These are phyloP conservation scores for Halophytophthora polymorphica DNA, from an alignment of 352 stramenopile species.

Conservation along the genomic window DNA sequence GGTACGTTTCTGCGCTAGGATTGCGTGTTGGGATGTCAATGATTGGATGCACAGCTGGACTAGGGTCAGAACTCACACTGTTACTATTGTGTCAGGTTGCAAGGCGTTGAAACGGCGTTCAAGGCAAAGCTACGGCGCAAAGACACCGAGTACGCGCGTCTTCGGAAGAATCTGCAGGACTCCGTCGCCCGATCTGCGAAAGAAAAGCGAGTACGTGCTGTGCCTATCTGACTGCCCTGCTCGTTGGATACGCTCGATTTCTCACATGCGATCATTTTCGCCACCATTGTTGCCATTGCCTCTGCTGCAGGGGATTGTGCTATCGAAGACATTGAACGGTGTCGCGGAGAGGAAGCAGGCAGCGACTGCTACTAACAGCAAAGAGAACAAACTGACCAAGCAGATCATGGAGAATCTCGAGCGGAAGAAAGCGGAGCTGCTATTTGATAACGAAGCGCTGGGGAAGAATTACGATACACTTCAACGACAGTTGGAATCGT, in stretches of 20 bases:
- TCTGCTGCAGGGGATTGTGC: constrained; percentile 34
- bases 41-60: background rate
- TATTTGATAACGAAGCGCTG: constrained; percentile 67
- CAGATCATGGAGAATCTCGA: constrained; percentile 67
- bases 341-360: constrained; percentile 30
- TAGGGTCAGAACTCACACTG: constrained; percentile 1
- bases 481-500: constrained; percentile 55
- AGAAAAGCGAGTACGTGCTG: constrained; percentile 43
- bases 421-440: constrained; percentile 52
- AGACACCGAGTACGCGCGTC: constrained; percentile 70
- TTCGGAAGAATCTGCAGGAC: constrained; percentile 72
- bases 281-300: too few relatives aligned
- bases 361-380: constrained; percentile 30
- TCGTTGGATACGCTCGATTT: too few relatives aligned
- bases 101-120: constrained; percentile 71
- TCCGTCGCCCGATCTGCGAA: constrained; percentile 43
- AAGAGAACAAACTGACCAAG: constrained; percentile 57
- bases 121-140: constrained; percentile 73
- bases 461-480: constrained; percentile 51
- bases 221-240: too few relatives aligned
- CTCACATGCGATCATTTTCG: too few relatives aligned
- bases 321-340: constrained; percentile 45
- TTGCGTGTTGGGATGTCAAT: too few relatives aligned
- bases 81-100: constrained; percentile 28
- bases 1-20: constrained; percentile 21